Conservation (phyloP, 257 asterid genomes). For the Marsdenia floribunda region DNA sequence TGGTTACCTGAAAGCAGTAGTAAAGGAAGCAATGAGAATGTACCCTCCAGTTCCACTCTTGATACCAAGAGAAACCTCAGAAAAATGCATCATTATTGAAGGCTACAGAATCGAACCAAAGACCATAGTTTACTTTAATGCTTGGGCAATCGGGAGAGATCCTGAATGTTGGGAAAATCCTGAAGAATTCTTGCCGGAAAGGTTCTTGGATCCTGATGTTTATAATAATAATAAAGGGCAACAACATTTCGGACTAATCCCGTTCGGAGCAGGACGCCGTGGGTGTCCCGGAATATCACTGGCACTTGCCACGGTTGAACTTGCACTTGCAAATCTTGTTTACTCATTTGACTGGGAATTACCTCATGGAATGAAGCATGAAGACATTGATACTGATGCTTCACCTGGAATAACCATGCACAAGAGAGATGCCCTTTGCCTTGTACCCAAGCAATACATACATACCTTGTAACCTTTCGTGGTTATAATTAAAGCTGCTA, state of each 20-base stretch:
- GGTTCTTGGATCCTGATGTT: not conserved
- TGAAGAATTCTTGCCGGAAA: not conserved
- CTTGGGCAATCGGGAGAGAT: slow-evolving; percentile 3
- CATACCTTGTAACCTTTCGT: too few species aligned
- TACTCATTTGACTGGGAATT: not conserved
- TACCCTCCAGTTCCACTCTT: not conserved
- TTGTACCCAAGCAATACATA: not conserved
- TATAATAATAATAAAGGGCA: not conserved
- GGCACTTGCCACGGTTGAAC: not conserved
- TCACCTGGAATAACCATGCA: not conserved
- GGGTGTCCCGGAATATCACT: not conserved
- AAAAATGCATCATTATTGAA: not conserved
- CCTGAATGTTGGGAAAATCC: not conserved
- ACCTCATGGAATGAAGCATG: not conserved
- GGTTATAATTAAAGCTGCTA: too few species aligned
- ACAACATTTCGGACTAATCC: not conserved
- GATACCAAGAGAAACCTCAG: not conserved
- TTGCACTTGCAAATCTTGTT: not conserved
- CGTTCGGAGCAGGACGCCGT: not conserved
- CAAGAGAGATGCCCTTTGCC: not conserved
- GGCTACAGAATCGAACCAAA: not conserved
- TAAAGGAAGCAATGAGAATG: not conserved
- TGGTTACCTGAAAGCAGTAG: not conserved
- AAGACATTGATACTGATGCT: not conserved
- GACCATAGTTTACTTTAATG: not conserved